Conservation (phyloP, 306 rosid genomes). For the Lablab purpureus region DNA sequence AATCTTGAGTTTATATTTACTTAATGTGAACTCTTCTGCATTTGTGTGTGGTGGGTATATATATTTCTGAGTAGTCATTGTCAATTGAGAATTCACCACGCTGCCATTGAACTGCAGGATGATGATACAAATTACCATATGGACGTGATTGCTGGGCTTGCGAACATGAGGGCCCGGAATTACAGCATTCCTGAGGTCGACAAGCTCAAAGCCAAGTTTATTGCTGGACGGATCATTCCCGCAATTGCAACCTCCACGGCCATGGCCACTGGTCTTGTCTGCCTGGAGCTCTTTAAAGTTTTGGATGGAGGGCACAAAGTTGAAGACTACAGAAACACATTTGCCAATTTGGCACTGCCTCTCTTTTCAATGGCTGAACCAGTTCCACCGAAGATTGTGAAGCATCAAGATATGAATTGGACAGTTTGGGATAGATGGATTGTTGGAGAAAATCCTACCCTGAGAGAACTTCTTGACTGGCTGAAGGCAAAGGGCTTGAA, state of each 20-base stretch:
- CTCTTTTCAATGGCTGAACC: constrained; percentile 93
- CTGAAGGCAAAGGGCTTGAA: constrained; percentile 73
- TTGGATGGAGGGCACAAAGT: constrained; percentile 82
- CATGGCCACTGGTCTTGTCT: constrained; percentile 96
- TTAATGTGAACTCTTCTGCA: background rate
- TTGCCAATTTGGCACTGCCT: constrained; percentile 90
- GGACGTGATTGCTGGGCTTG: constrained; percentile 91
- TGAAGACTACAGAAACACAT: constrained; percentile 90
- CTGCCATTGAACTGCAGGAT: constrained; percentile 61
- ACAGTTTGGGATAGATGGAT: constrained; percentile 99
- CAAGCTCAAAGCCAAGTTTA: constrained; percentile 90
- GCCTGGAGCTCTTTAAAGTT: constrained; percentile 91
- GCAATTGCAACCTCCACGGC: constrained; percentile 97
- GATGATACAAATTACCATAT: constrained; percentile 91
- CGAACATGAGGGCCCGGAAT: constrained; percentile 93
- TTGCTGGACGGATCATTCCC: constrained; percentile 94
- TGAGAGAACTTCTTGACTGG: constrained; percentile 79
- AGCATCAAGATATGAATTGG: constrained; percentile 85
- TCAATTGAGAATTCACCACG: background rate
- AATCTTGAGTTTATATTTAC: background rate
- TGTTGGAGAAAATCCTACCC: constrained; percentile 76
- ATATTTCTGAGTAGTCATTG: background rate
- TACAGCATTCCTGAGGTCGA: constrained; percentile 93
- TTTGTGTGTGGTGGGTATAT: background rate
- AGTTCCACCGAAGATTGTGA: constrained; percentile 81